These are phyloP conservation scores for Xerophyta viscosa DNA, from an alignment of 106 monocot genomes.

Conservation along the genomic window DNA sequence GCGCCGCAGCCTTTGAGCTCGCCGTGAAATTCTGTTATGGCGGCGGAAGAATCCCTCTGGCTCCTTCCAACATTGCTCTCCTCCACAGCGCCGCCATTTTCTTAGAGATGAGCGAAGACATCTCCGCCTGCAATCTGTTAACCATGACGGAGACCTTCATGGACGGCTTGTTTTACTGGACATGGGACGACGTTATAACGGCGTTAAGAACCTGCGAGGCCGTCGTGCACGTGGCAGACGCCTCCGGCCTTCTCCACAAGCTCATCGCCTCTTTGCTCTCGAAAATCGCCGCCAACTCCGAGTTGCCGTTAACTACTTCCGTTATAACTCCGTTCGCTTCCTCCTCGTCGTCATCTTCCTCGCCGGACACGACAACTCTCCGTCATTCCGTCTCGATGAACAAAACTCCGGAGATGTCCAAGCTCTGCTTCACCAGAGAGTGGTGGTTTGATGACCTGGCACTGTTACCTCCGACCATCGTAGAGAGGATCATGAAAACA, in stretches of 20 bases:
- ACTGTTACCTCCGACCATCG: constrained; percentile 25
- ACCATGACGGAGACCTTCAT: constrained; percentile 43
- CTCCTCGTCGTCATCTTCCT: constrained; percentile 48
- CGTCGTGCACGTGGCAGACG: constrained; percentile 28
- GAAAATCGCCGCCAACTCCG: constrained; percentile 49
- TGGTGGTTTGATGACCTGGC: constrained; percentile 80
- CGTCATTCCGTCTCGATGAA: constrained; percentile 28
- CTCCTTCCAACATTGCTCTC: constrained; percentile 31
- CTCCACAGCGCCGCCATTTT: constrained; percentile 39
- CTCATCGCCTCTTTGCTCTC: constrained; percentile 43
- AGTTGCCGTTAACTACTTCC: constrained; percentile 3
- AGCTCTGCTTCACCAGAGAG: constrained; percentile 29
- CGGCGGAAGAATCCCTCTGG: constrained; percentile 40
- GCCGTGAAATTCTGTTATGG: constrained; percentile 57
- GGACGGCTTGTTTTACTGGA: constrained; percentile 63
- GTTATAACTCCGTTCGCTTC: constrained; percentile 16
- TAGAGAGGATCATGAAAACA: constrained; percentile 33
- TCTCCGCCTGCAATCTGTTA: constrained; percentile 37
- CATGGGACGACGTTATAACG: constrained; percentile 45
- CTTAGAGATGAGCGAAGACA: constrained; percentile 56
- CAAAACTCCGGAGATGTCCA: constrained; percentile 33
- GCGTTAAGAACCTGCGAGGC: constrained; percentile 46
- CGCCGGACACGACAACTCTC: constrained; percentile 27
- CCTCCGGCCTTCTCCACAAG: constrained; percentile 41
- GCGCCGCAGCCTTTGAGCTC: constrained; percentile 53